Conservation (phyloP, 345 rosid genomes). For the Moringa oleifera region DNA sequence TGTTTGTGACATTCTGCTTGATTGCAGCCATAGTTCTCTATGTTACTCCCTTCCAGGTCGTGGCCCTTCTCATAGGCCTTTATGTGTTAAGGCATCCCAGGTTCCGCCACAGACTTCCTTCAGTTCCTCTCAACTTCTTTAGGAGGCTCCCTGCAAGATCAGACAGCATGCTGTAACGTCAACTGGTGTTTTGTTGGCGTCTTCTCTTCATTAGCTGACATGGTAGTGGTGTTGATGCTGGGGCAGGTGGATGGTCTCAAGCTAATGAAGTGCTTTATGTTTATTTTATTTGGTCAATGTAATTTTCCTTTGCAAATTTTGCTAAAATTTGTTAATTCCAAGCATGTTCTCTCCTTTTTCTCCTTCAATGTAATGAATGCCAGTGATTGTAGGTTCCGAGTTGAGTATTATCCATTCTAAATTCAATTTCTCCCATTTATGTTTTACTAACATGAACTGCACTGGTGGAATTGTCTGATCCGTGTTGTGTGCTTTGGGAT, state of each 20-base stretch:
- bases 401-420: no score
- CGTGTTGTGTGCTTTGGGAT: neutral
- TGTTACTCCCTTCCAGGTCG: conserved; percentile 85
- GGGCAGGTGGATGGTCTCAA: neutral
- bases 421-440: no score
- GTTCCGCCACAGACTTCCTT: conserved; percentile 84
- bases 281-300: neutral
- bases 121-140: conserved; percentile 83
- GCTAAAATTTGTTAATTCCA: neutral
- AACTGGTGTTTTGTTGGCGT: neutral
- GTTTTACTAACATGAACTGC: no score
- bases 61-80: conserved; percentile 59
- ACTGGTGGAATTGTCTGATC: neutral
- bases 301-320: neutral
- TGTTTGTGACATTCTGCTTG: conserved; percentile 79
- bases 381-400: no score
- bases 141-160: conserved; percentile 94
- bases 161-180: conserved; percentile 74
- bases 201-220: neutral
- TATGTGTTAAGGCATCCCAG: conserved; percentile 88
- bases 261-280: neutral
- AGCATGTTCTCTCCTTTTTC: neutral
- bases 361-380: no score
- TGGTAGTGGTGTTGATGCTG: neutral
- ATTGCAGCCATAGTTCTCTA: conserved; percentile 74